These are phyloP conservation scores for Vinca minor DNA, from an alignment of 257 asterid species.

Conservation along the genomic window DNA sequence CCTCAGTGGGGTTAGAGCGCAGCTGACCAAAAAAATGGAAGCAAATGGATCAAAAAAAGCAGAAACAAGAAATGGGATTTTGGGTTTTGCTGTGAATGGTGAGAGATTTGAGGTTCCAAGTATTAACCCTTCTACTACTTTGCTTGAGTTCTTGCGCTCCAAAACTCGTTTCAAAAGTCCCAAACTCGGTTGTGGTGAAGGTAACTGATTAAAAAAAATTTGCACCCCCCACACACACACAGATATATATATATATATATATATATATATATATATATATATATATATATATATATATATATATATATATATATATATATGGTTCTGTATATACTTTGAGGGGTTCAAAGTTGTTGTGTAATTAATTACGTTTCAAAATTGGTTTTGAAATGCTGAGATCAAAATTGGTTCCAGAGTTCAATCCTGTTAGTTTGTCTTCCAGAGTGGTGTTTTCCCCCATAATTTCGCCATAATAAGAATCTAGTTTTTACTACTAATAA, in stretches of 20 bases:
- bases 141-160: conserved; percentile 55
- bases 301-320: no score
- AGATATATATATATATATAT: no score
- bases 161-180: conserved; percentile 61
- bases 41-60: neutral
- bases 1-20: neutral
- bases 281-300: no score
- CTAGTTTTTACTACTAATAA: neutral
- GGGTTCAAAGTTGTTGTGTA: neutral
- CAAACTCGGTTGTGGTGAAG: conserved; percentile 83
- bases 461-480: neutral
- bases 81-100: conserved; percentile 65
- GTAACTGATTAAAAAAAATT: conserved; percentile 19
- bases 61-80: conserved; percentile 14
- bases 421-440: neutral
- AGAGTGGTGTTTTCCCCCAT: neutral
- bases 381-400: neutral
- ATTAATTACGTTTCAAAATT: neutral
- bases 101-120: conserved; percentile 51
- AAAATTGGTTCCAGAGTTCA: neutral
- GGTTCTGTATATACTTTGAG: neutral
- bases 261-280: no score
- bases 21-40: conserved; percentile 23
- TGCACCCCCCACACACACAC: no score
- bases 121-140: conserved; percentile 59